Base-by-base conservation (phyloP, 202 grass and related monocot species). In the Dendrocalamus latiflorus region DNA sequence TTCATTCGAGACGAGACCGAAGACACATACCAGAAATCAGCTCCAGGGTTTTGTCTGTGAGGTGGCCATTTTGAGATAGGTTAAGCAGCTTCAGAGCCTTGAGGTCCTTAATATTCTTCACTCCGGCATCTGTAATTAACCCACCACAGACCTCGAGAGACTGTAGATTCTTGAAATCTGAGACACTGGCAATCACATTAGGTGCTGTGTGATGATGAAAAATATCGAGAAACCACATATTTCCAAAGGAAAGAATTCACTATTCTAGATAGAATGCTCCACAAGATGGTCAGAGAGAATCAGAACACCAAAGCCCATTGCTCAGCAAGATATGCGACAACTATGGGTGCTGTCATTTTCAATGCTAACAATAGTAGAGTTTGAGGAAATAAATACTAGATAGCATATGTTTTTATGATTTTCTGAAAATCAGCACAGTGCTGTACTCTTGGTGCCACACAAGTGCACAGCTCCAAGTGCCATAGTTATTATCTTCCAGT, bases 21-120 rank as follows among this genome's bases (percentile, higher is more conserved):
- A n/a, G n/a, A n/a, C n/a, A n/a, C n/a, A n/a, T n/a, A n/a, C n/a
- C n/a, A n/a, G n/a, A n/a, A n/a, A n/a, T n/a, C n/a, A n/a, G n/a
- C 75, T 99, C 96, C 36, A 99, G 76, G 26, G 96, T 89, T 69
- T 86, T 86, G 76, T 99, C 96, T 20, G n/a, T n/a, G n/a, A n/a
- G n/a, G n/a, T n/a, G n/a, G n/a, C n/a, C n/a, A n/a, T n/a, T n/a
- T n/a, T n/a, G n/a, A n/a, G n/a, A n/a, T n/a, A n/a, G n/a, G n/a
- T n/a, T n/a, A n/a, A n/a, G n/a, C n/a, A n/a, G n/a, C n/a, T n/a
- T n/a, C n/a, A n/a, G n/a, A n/a, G n/a, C n/a, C n/a, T n/a, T n/a
- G n/a, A n/a, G n/a, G n/a, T n/a, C n/a, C n/a, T n/a, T n/a, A n/a
- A n/a, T n/a, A n/a, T n/a, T n/a, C n/a, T n/a, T n/a, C n/a, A n/a